Percentiles rank a stretch among this genome's conserved stretches.
Conservation (phyloP, 306 rosid species). For the Vigna mungo region DNA sequence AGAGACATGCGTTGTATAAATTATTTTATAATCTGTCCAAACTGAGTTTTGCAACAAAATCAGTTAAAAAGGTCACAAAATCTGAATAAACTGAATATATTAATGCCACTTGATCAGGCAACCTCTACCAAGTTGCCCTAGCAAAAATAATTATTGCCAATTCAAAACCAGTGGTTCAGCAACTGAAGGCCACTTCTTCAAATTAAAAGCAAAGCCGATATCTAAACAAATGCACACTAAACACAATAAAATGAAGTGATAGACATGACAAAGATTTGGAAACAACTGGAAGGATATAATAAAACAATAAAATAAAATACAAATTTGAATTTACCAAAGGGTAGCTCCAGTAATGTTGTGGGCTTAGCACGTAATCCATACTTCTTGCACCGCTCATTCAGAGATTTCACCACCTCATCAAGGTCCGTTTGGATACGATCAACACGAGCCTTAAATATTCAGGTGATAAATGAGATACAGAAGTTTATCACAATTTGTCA, state of each 20-base stretch:
- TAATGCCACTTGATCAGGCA: constrained; percentile 38
- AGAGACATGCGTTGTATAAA: neutral
- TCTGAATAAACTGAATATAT: constrained; percentile 24
- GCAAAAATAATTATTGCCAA: constrained; percentile 20
- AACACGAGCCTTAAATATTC: constrained; percentile 70
- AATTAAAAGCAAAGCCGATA: neutral
- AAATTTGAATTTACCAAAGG: constrained; percentile 75
- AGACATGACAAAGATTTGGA: constrained; percentile 25
- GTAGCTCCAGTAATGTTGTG: constrained; percentile 85
- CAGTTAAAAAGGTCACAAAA: constrained; percentile 30
- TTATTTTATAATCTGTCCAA: constrained; percentile 10
- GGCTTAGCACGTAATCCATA: constrained; percentile 92
- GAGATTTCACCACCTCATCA: constrained; percentile 81
- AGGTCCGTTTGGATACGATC: constrained; percentile 75
- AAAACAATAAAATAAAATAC: constrained; percentile 24
- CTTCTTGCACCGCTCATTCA: constrained; percentile 92
- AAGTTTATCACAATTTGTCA: constrained; percentile 28
- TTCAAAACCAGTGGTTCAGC: constrained; percentile 35
- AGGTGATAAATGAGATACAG: constrained; percentile 41
- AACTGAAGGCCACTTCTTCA: constrained; percentile 23
- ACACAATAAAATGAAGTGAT: constrained; percentile 13
- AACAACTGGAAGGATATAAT: constrained; percentile 31
- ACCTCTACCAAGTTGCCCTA: constrained; percentile 7
- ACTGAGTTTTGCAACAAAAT: constrained; percentile 17
- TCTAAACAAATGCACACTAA: constrained; percentile 33